phyloP scores from a whole-genome alignment of 2,329 filamentous ascomycete species.

The Aureobasidium sp. region DNA sequence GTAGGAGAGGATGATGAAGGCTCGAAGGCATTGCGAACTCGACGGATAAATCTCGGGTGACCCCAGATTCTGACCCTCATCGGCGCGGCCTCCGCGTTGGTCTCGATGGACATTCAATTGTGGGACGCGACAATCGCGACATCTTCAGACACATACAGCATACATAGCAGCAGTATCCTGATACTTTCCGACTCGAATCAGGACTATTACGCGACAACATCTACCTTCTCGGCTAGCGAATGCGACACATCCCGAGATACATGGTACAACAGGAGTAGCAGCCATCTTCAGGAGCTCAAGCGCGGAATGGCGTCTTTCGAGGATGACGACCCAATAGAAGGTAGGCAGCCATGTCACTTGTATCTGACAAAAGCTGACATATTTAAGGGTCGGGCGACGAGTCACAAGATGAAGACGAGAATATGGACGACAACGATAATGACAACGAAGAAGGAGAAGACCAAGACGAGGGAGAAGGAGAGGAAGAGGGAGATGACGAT shows the following conservation, averaged over 20 bases:
- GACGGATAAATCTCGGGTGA: conserved; percentile 5
- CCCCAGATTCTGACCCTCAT: conserved; percentile 2
- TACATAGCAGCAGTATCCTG: background rate
- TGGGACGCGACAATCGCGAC: background rate
- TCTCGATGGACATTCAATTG: conserved; percentile 14
- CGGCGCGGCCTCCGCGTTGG: conserved; percentile 13
- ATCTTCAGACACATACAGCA: background rate
- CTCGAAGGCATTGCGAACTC: background rate
- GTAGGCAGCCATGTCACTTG: background rate
- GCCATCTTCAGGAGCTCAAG: background rate
- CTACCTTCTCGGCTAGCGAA: too few relatives aligned
- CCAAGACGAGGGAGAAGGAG: conserved; percentile 34
- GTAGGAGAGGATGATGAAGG: too few relatives aligned
- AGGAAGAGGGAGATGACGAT: conserved; percentile 40
- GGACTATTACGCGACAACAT: background rate
- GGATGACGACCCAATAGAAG: conserved; percentile 44
- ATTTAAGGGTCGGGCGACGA: conserved; percentile 39
- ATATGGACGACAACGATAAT: conserved; percentile 44
- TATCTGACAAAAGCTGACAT: background rate
- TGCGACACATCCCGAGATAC: conserved; percentile 48
- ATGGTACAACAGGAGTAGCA: background rate
- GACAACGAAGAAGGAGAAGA: conserved; percentile 41
- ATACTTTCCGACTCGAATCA: too few relatives aligned
- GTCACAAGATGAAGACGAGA: conserved; percentile 49
- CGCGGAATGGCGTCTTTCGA: conserved; percentile 46